A percentile compares a stretch with the other conserved stretches of the same genome.
phyloP scores from a whole-genome alignment of 345 rosid genomes.

The Hibiscus syriacus region DNA sequence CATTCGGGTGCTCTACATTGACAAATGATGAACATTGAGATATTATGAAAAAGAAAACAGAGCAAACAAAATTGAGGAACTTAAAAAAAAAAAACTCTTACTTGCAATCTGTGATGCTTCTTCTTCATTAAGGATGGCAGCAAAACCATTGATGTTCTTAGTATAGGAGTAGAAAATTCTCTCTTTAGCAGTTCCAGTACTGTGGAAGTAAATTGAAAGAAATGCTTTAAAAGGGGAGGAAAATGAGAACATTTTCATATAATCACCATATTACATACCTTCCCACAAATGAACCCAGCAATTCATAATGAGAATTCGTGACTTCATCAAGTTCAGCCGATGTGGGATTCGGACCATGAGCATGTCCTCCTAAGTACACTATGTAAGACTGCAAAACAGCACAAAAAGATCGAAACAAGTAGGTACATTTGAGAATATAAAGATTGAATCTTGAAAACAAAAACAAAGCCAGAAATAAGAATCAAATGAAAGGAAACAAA shows the following conservation, averaged over 20 bases:
- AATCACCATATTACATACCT: slow-evolving; percentile 10
- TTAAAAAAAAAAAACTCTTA: slow-evolving; percentile 11
- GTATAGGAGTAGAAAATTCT: slow-evolving; percentile 56
- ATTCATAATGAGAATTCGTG: slow-evolving; percentile 20
- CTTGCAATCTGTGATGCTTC: slow-evolving; percentile 54
- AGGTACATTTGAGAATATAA: background rate
- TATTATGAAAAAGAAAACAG: background rate
- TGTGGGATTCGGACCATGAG: slow-evolving; percentile 16
- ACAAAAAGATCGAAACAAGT: background rate
- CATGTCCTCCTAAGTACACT: slow-evolving; percentile 36
- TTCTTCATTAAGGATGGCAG: slow-evolving; percentile 49
- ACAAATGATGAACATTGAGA: background rate
- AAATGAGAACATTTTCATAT: background rate
- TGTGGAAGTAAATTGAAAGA: slow-evolving; percentile 16
- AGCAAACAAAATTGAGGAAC: background rate
- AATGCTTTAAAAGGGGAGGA: background rate
- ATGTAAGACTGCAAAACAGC: slow-evolving; percentile 23
- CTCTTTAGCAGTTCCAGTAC: slow-evolving; percentile 39
- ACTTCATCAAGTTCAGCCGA: slow-evolving; percentile 10
- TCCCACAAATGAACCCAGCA: slow-evolving; percentile 27
- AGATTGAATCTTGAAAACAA: background rate
- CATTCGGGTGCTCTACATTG: slow-evolving; percentile 50
- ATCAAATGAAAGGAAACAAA: background rate
- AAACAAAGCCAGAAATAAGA: background rate
- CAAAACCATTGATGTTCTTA: slow-evolving; percentile 56